A percentile compares a stretch with the other conserved stretches of the same genome.
Evolutionary conservation across 2,329 filamentous ascomycete species (phyloP).

Genomic region (Fusarium euwallaceae): DNA sequence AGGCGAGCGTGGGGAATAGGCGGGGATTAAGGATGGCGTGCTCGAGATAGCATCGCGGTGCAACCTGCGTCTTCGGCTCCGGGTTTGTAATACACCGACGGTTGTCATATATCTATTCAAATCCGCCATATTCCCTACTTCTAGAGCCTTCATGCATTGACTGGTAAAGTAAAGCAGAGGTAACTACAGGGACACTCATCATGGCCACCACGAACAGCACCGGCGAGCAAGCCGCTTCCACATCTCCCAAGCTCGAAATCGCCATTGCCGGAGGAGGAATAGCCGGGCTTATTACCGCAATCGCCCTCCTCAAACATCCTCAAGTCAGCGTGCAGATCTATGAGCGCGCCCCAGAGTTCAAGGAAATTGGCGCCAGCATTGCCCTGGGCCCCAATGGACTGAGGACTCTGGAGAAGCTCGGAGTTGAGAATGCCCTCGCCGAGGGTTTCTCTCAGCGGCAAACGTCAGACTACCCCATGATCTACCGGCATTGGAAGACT

Average conservation of each 20-base stretch:
- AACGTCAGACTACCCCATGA: constrained; percentile 58
- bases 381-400: constrained; percentile 67
- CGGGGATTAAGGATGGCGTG: constrained; percentile 22
- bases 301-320: constrained; percentile 58
- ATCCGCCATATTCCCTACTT: not conserved
- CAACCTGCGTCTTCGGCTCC: constrained; percentile 7
- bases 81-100: constrained; percentile 5
- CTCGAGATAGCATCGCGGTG: constrained; percentile 7
- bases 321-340: constrained; percentile 62
- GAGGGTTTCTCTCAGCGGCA: constrained; percentile 57
- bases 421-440: constrained; percentile 60
- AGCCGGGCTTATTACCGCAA: constrained; percentile 62
- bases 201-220: not conserved
- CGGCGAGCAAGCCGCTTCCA: not conserved
- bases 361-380: constrained; percentile 52
- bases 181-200: not conserved
- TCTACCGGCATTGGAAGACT: constrained; percentile 55
- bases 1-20: constrained; percentile 13
- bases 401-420: constrained; percentile 63
- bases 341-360: constrained; percentile 61
- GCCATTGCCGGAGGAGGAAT: constrained; percentile 65
- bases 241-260: constrained; percentile 51
- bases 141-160: too few species aligned
- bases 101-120: not conserved
- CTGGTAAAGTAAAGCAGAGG: not conserved